A percentile compares a stretch with the other conserved stretches of the same genome.
phyloP scores from a whole-genome alignment of 2,329 filamentous ascomycete species.

The Calonectria pteridis region DNA sequence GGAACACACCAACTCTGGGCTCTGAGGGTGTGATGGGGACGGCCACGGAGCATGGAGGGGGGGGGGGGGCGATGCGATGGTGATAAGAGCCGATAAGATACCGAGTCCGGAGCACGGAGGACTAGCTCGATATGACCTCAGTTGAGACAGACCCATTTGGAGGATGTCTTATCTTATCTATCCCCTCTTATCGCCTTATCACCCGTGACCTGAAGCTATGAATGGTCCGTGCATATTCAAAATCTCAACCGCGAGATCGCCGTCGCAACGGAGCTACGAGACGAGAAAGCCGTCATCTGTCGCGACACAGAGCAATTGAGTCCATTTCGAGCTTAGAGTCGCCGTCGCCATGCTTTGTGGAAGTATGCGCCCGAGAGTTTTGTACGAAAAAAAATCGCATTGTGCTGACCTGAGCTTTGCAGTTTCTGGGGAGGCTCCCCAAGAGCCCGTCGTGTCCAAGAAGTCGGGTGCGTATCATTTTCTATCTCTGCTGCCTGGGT shows the following conservation, averaged over 20 bases:
- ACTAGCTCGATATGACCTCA: background rate
- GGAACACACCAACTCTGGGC: slow-evolving; percentile 13
- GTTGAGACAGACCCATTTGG: background rate
- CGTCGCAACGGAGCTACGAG: slow-evolving; percentile 44
- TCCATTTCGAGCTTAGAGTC: slow-evolving; percentile 42
- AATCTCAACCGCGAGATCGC: slow-evolving; percentile 46
- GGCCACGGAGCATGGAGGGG: background rate
- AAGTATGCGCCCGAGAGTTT: slow-evolving; percentile 51
- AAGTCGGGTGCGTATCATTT: slow-evolving; percentile 80
- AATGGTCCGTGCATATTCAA: slow-evolving; percentile 48
- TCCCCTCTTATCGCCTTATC: slow-evolving; percentile 39
- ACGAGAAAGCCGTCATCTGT: slow-evolving; percentile 39
- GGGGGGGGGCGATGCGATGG: background rate
- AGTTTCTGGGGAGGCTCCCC: slow-evolving; percentile 97
- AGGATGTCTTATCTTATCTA: slow-evolving; percentile 19
- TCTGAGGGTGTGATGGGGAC: slow-evolving; percentile 17
- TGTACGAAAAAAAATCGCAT: background rate
- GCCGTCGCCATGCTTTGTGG: slow-evolving; percentile 60
- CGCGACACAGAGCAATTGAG: slow-evolving; percentile 47
- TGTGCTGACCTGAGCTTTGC: slow-evolving; percentile 38
- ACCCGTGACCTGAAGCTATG: slow-evolving; percentile 43
- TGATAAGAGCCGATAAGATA: slow-evolving; percentile 35
- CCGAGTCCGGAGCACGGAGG: background rate
- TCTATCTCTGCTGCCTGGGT: background rate
- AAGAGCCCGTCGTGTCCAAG: slow-evolving; percentile 93